Conservation (phyloP, 805 yeast genomes). For the Ogataea glucozyma region DNA sequence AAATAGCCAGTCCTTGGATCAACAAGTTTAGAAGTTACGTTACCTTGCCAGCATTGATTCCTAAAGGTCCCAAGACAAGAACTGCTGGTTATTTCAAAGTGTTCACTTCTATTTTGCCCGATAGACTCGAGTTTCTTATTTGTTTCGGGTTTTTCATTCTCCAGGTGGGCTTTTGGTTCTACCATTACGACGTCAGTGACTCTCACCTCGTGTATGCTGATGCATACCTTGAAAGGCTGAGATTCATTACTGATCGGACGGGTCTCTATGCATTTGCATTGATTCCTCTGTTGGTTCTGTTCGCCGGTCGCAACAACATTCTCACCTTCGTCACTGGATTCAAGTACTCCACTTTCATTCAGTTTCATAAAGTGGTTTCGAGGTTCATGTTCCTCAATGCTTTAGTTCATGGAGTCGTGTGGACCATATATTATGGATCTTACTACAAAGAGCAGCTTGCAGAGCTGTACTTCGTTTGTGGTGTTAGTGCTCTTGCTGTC, state of each 20-base stretch:
- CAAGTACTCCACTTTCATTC: constrained; percentile 44
- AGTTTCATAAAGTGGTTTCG: constrained; percentile 68
- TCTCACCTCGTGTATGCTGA: constrained; percentile 28
- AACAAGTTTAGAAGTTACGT: constrained; percentile 38
- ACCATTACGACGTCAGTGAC: constrained; percentile 18
- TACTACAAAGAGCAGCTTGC: constrained; percentile 11
- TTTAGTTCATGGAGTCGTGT: constrained; percentile 38
- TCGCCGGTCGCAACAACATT: constrained; percentile 50
- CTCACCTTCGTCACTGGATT: constrained; percentile 46
- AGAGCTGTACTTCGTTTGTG: constrained; percentile 29
- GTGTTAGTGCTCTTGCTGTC: constrained; percentile 43
- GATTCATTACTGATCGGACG: constrained; percentile 36
- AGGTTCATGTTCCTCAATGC: constrained; percentile 37
- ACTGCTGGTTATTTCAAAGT: constrained; percentile 18
- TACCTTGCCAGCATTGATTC: constrained; percentile 41
- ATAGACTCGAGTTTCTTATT: constrained; percentile 36
- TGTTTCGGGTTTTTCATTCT: constrained; percentile 29
- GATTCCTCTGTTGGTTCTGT: constrained; percentile 44
- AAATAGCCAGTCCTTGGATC: constrained; percentile 33
- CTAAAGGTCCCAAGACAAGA: constrained; percentile 25
- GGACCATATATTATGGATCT: constrained; percentile 22
- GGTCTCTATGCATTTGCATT: constrained; percentile 43
- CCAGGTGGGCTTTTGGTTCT: constrained; percentile 26
- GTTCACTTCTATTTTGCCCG: constrained; percentile 30
- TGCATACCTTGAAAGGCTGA: constrained; percentile 38